Percentiles rank a stretch among this genome's conserved stretches.
These are phyloP conservation scores for Pseudogymnoascus sp. DNA, from an alignment of 2,329 filamentous ascomycete genomes.

Conservation along the genomic window DNA sequence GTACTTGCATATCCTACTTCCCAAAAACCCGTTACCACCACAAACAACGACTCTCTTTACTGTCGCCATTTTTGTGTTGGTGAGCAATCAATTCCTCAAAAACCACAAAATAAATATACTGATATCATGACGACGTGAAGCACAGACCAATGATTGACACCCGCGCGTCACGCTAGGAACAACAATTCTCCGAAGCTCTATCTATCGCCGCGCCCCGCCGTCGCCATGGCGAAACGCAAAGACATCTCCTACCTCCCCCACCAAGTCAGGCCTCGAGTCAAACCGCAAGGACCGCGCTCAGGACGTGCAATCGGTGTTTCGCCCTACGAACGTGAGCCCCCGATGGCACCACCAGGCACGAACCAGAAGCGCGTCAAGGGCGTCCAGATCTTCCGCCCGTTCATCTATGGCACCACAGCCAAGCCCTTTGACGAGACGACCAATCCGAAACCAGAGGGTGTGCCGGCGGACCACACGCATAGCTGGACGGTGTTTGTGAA, in stretches of 20 bases:
- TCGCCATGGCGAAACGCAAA: background rate
- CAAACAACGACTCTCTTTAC: slow-evolving; percentile 78
- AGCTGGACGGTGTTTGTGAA: slow-evolving; percentile 93
- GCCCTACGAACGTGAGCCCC: slow-evolving; percentile 3
- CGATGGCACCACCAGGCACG: slow-evolving; percentile 52
- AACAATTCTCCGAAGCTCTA: background rate
- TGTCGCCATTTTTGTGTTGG: slow-evolving; percentile 14
- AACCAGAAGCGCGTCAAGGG: slow-evolving; percentile 56
- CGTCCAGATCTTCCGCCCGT: slow-evolving; percentile 56
- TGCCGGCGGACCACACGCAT: slow-evolving; percentile 89
- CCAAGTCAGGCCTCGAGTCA: slow-evolving; percentile 6
- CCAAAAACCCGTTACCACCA: slow-evolving; percentile 88
- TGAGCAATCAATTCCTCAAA: background rate
- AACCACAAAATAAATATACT: background rate
- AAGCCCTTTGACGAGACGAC: slow-evolving; percentile 67
- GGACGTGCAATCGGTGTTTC: slow-evolving; percentile 4
- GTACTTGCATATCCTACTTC: slow-evolving; percentile 81
- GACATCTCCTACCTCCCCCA: background rate
- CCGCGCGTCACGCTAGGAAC: slow-evolving; percentile 6
- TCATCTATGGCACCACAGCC: slow-evolving; percentile 74
- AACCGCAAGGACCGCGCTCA: background rate
- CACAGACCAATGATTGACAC: slow-evolving; percentile 10
- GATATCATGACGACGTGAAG: slow-evolving; percentile 11
- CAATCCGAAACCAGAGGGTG: slow-evolving; percentile 67
- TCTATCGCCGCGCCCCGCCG: slow-evolving; percentile 3